phyloP scores from a whole-genome alignment of 352 stramenopile genomes.

The Lagenidium giganteum region DNA sequence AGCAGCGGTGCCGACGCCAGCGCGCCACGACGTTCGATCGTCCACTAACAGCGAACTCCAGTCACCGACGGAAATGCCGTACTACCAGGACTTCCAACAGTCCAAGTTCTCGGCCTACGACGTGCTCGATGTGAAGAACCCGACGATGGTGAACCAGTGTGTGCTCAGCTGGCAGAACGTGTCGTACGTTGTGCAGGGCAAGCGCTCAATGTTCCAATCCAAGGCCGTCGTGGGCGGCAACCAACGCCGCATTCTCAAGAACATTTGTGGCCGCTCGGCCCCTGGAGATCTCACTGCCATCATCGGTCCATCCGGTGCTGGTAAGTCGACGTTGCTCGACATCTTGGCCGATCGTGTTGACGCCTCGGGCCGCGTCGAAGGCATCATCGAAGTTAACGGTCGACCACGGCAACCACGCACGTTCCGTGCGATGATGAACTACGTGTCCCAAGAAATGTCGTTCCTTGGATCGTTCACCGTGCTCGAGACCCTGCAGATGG shows the following conservation, averaged over 20 bases:
- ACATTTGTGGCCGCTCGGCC: constrained; percentile 45
- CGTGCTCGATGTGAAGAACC: constrained; percentile 16
- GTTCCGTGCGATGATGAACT: constrained; percentile 49
- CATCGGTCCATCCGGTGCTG: constrained; percentile 54
- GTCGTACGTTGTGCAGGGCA: constrained; percentile 43
- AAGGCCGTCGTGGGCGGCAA: not conserved
- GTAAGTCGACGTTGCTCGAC: constrained; percentile 66
- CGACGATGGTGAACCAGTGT: constrained; percentile 26
- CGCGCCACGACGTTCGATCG: too few species aligned
- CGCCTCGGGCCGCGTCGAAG: constrained; percentile 30
- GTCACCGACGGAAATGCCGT: too few species aligned
- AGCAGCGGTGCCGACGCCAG: too few species aligned
- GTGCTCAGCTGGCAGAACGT: constrained; percentile 68
- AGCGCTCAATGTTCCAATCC: not conserved
- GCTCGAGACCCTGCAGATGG: constrained; percentile 59
- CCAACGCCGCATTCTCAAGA: constrained; percentile 36
- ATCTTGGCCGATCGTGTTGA: constrained; percentile 47
- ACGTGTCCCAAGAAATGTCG: constrained; percentile 55
- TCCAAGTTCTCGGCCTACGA: constrained; percentile 7
- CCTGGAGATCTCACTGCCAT: constrained; percentile 65
- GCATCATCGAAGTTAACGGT: constrained; percentile 48
- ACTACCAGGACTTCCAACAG: too few species aligned
- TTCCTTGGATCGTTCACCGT: constrained; percentile 68
- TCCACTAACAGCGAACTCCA: too few species aligned
- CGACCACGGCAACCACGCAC: constrained; percentile 23